Conservation (phyloP, 1,284 basidiomycete species). For the Porogramme epimiltina region DNA sequence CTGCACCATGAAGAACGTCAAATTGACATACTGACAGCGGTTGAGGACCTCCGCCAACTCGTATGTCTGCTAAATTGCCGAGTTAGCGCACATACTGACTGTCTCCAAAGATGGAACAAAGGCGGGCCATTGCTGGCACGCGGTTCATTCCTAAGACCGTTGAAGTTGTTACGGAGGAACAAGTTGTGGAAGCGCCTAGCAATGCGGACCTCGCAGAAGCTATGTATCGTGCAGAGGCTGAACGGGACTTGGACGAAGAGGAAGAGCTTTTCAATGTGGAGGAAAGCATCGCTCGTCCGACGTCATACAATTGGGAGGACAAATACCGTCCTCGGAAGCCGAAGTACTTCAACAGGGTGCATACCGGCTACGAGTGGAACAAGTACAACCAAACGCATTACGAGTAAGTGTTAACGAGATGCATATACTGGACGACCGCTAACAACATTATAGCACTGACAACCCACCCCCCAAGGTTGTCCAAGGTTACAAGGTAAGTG, state of each 20-base stretch:
- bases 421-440: constrained; percentile 7
- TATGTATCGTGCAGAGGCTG: constrained; percentile 84
- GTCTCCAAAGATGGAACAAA: constrained; percentile 64
- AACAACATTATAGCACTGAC: constrained; percentile 63
- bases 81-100: background rate
- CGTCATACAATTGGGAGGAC: constrained; percentile 97
- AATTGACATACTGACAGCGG: constrained; percentile 72
- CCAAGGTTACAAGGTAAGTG: constrained; percentile 91
- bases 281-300: constrained; percentile 80
- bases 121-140: constrained; percentile 77
- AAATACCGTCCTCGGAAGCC: constrained; percentile 99
- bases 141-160: constrained; percentile 81
- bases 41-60: constrained; percentile 65
- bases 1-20: constrained; percentile 78
- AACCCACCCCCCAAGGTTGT: constrained; percentile 98
- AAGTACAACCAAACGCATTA: constrained; percentile 99
- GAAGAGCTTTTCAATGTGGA: constrained; percentile 94
- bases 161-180: constrained; percentile 49
- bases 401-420: constrained; percentile 66
- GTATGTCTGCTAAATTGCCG: constrained; percentile 46
- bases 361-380: constrained; percentile 99
- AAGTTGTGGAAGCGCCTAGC: constrained; percentile 54
- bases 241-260: constrained; percentile 92
- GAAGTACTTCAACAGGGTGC: constrained; percentile 97
- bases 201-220: constrained; percentile 84